Base-by-base conservation (phyloP, 345 rosid genomes). In the Hypericum perforatum region DNA sequence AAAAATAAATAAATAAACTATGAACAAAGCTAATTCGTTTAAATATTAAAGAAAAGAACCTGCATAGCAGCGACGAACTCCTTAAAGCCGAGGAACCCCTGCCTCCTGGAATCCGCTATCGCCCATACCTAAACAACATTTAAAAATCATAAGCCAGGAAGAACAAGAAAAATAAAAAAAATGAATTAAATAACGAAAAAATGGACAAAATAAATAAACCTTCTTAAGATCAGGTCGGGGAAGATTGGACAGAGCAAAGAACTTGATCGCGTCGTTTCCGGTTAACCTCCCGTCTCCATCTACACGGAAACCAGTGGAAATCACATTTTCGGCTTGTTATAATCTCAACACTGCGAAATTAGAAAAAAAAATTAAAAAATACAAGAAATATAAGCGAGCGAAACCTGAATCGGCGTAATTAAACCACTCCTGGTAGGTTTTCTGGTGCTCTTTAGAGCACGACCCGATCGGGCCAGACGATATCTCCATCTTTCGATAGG, bases 251-350 rank as follows among this genome's bases (percentile, higher is more conserved):
- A 87, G 66, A 29, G 76, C 64, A 47, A 91, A 85, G 73, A 91
- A 87, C 59, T 83, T 82, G 14, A 70, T 82, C 40, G 98, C 98
- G 52, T 91, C 98, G 59, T 46, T 73, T 6, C 98, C 98, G 11
- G 96, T 91, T 29, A 91, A 79, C 59, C 98, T 81, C 6, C 94
- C 94, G 67, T 91, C 96, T 3, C 82, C 76, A 57, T 91, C 96
- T 90, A 67, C 3, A 60, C 44, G 55, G 39, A 9, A n/a, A 43
- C 5, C 16, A 29, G 15, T 37, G 7, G 43, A 11, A 49, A 13
- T 54, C 41, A 42, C 41, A 52, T 22, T 22, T 22, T 22, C 32
- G n/a, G n/a, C n/a, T n/a, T n/a, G n/a, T n/a, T n/a, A n/a, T n/a
- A n/a, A n/a, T n/a, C n/a, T n/a, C n/a, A n/a, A n/a, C n/a, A n/a